Evolutionary conservation across 352 stramenopile species (phyloP), one percentile per base, ranked within the genome.

Genomic region (Pythium chondricola): DNA sequence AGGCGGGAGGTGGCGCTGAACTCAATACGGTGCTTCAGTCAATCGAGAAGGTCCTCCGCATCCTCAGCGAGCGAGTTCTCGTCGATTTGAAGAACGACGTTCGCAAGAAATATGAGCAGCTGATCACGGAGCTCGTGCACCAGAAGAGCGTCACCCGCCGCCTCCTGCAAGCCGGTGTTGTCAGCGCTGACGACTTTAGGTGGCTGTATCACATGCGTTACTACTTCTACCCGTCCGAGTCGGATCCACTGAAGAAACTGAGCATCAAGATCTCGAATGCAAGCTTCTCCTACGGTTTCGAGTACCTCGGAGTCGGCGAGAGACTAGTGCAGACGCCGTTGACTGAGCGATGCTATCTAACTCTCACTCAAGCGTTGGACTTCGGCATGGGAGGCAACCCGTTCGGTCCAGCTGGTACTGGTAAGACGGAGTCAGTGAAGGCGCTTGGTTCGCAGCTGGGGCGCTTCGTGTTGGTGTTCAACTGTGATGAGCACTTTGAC

Each of bases 351-450:
- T 99, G 97, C 67, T 99, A 99, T 67, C 79, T 99, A 10, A 99
- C 97, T 2, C 74, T 99, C 20, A 99, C 97, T 0, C 97, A 99
- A 60, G 97, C 98, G 2, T 77, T 99, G 25, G 92, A 98, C 58
- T 98, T 99, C 49, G 83, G 97, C 43, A 97, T 99, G 86, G 98
- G 98, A 22, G 96, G 95, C 21, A 98, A 98, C 61, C 97, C 96
- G 29, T 99, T 99, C 63, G 98, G 98, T 32, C 98, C 98, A 38
- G 98, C 98, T 24, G 97, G 98, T 21, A 99, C 98, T 8, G 97
- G 98, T 56, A 99, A 99, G 69, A 99, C 98, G 6, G 97, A 99
- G 72, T 99, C 87, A 22, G 97, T 99, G 9, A 99, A 99, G 65
- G 97, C 97, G 24, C 69, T 99, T 21, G 98, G 97, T 22, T 96